A percentile compares a stretch with the other conserved stretches of the same genome.
Conservation (phyloP, 75 land plant species). For the Picea sitchensis region DNA sequence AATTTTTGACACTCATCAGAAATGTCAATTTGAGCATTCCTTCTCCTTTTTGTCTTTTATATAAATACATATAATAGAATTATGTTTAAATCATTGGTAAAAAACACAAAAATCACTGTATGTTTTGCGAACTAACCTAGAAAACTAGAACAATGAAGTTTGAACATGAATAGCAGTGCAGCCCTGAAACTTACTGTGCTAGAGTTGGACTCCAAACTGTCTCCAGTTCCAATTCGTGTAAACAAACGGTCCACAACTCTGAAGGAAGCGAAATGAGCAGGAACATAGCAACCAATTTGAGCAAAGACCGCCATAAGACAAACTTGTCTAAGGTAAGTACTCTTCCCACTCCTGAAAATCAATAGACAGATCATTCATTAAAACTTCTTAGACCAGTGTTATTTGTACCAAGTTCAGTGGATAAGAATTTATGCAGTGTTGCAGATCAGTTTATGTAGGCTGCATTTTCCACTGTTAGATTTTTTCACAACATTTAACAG, state of each 20-base stretch:
- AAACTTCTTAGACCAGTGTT: not conserved
- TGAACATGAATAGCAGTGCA: not conserved
- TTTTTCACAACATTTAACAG: no score
- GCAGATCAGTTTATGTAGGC: not conserved
- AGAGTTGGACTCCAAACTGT: constrained; percentile 86
- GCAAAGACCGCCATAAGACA: constrained; percentile 88
- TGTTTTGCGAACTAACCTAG: not conserved
- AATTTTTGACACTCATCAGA: no score
- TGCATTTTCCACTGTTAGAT: not conserved
- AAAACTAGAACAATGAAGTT: not conserved
- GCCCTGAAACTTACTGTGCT: constrained; percentile 65
- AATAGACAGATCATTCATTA: not conserved
- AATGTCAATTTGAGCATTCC: no score
- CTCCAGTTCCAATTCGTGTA: constrained; percentile 88
- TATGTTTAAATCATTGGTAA: no score
- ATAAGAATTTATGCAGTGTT: not conserved
- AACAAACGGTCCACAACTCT: constrained; percentile 88
- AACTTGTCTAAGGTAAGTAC: constrained; percentile 96
- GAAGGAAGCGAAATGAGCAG: constrained; percentile 87
- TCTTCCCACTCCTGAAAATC: constrained; percentile 94
- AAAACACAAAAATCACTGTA: not conserved
- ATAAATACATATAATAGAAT: no score
- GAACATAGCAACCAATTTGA: constrained; percentile 97
- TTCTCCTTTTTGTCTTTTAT: no score
- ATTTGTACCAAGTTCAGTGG: not conserved